Evolutionary conservation across 2,329 filamentous ascomycete species (phyloP).

Genomic region (Exophiala viscosa): DNA sequence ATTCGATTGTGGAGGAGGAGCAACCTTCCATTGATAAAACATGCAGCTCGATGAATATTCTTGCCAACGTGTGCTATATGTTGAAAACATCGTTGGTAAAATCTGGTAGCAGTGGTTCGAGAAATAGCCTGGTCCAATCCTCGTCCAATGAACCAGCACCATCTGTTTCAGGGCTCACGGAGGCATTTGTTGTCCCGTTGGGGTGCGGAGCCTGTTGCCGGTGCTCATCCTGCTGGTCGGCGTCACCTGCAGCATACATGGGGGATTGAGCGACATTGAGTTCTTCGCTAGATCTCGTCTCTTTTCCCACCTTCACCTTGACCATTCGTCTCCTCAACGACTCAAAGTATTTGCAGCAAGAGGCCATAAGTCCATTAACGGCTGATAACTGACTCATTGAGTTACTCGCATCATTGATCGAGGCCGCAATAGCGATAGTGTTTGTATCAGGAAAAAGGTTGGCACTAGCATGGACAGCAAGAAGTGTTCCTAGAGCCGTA

Average conservation of each 20-base stretch:
- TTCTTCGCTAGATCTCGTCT: neutral
- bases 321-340: neutral
- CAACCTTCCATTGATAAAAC: neutral
- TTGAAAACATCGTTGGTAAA: neutral
- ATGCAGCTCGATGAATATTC: neutral
- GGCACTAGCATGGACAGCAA: neutral
- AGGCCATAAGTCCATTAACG: neutral
- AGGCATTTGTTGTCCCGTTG: neutral
- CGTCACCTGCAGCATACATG: too few relatives aligned
- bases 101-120: neutral
- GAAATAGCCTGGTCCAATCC: neutral
- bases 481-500: neutral
- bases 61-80: neutral
- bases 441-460: neutral
- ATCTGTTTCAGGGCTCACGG: neutral
- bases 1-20: constrained; percentile 6
- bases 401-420: neutral
- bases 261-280: too few relatives aligned
- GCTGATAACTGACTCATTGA: neutral
- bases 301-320: neutral
- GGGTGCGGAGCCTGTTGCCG: too few relatives aligned
- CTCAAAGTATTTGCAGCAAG: neutral
- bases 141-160: neutral
- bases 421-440: neutral
- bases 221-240: too few relatives aligned